Conservation (phyloP, 2,329 filamentous ascomycete species). For the Sporothrix sp. region DNA sequence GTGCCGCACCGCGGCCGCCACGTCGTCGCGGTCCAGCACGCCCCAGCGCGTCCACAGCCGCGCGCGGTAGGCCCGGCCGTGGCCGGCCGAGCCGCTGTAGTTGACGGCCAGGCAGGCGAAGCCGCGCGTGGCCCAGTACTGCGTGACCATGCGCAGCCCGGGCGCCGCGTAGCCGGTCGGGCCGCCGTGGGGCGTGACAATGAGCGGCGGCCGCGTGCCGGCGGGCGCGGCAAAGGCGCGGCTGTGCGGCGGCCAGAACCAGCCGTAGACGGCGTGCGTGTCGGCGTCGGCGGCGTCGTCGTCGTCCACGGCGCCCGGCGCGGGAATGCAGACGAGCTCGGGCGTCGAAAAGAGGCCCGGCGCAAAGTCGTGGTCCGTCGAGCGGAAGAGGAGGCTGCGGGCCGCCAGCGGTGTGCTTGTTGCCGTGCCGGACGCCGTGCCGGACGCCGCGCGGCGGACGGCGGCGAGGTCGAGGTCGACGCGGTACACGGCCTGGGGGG, state of each 20-base stretch:
- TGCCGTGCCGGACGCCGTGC: neutral
- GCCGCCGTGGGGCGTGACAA: conserved; percentile 42
- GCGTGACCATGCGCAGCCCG: conserved; percentile 34
- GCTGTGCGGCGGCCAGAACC: conserved; percentile 41
- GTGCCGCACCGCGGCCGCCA: conserved; percentile 35
- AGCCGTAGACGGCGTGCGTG: conserved; percentile 29
- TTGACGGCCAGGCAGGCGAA: conserved; percentile 43
- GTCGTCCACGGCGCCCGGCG: conserved; percentile 3
- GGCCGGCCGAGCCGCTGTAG: conserved; percentile 42
- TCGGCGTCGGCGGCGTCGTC: neutral
- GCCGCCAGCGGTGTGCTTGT: neutral
- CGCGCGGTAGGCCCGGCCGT: conserved; percentile 41
- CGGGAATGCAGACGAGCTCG: conserved; percentile 19
- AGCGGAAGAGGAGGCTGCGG: conserved; percentile 24
- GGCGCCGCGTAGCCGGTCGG: conserved; percentile 36
- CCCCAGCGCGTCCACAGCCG: conserved; percentile 42
- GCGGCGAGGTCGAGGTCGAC: conserved; percentile 24
- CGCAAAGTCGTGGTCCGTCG: conserved; percentile 26
- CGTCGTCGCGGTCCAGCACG: conserved; percentile 40
- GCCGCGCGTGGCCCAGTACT: conserved; percentile 46
- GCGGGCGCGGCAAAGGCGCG: conserved; percentile 30
- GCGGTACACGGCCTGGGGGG: conserved; percentile 27
- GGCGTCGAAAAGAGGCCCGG: conserved; percentile 29
- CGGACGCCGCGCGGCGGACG: conserved; percentile 13
- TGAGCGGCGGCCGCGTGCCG: conserved; percentile 35